Evolutionary conservation across 805 yeast genomes (phyloP).

Genomic region (Lipomyces mesembrius): DNA sequence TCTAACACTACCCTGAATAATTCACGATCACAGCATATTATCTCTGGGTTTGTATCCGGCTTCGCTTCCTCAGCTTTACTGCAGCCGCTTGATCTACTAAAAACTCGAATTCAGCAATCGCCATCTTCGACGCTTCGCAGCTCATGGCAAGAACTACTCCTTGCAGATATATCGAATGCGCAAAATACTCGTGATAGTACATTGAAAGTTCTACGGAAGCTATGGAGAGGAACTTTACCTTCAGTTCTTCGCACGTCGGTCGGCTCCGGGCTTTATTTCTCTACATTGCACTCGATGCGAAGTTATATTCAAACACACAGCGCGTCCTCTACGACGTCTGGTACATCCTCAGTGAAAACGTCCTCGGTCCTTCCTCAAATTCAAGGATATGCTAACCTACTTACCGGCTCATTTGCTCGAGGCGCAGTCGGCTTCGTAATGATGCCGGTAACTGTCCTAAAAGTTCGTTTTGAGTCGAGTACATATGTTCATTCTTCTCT

Average conservation of each 20-base stretch:
- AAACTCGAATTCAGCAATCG: slow-evolving; percentile 80
- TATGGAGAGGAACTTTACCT: slow-evolving; percentile 95
- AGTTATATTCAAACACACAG: background rate
- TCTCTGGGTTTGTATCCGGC: slow-evolving; percentile 87
- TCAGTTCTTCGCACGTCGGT: slow-evolving; percentile 86
- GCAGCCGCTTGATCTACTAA: slow-evolving; percentile 88
- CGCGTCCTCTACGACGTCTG: background rate
- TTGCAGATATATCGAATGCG: background rate
- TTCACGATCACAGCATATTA: slow-evolving; percentile 47
- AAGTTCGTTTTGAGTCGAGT: slow-evolving; percentile 86
- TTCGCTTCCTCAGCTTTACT: slow-evolving; percentile 74
- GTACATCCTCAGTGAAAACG: slow-evolving; percentile 21
- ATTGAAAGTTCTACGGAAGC: slow-evolving; percentile 38
- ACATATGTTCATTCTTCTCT: slow-evolving; percentile 71
- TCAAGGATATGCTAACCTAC: slow-evolving; percentile 67
- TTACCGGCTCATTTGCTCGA: slow-evolving; percentile 78
- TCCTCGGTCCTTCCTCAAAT: slow-evolving; percentile 70
- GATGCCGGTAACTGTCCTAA: slow-evolving; percentile 92
- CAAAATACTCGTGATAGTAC: background rate
- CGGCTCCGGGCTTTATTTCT: slow-evolving; percentile 85
- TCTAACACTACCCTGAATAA: background rate
- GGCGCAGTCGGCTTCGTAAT: slow-evolving; percentile 82
- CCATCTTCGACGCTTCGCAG: slow-evolving; percentile 14
- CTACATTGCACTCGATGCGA: slow-evolving; percentile 69
- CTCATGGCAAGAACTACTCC: slow-evolving; percentile 16